These are phyloP conservation scores for Penicillium polonicum DNA, from an alignment of 2,329 filamentous ascomycete genomes.

Conservation along the genomic window DNA sequence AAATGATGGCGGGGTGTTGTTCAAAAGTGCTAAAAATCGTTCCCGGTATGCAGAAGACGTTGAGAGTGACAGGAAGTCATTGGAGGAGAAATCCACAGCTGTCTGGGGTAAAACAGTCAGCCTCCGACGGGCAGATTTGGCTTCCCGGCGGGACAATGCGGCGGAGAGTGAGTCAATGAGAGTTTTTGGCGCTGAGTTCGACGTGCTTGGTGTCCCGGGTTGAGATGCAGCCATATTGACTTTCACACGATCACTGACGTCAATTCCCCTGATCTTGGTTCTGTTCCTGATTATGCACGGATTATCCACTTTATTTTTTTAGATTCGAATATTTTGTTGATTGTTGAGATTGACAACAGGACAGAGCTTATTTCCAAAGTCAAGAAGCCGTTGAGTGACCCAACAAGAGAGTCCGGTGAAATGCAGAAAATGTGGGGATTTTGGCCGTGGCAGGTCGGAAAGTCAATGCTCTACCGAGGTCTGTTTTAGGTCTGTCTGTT, in stretches of 20 bases:
- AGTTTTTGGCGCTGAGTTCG: slow-evolving; percentile 3
- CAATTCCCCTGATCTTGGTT: neutral
- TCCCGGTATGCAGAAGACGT: slow-evolving; percentile 48
- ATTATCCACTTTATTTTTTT: neutral
- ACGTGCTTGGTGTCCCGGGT: neutral
- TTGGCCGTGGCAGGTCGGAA: slow-evolving; percentile 6
- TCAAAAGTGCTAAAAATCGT: slow-evolving; percentile 51
- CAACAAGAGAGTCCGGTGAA: slow-evolving; percentile 4
- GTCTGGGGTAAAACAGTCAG: slow-evolving; percentile 47
- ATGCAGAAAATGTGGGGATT: neutral
- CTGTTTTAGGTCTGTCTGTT: neutral
- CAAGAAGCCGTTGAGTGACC: slow-evolving; percentile 5
- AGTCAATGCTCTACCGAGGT: slow-evolving; percentile 8
- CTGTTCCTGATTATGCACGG: neutral
- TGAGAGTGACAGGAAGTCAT: slow-evolving; percentile 63
- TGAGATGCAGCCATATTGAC: neutral
- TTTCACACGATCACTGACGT: neutral
- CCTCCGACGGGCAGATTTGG: slow-evolving; percentile 47
- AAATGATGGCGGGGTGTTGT: slow-evolving; percentile 34
- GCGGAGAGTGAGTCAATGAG: slow-evolving; percentile 33
- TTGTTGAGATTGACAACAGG: neutral
- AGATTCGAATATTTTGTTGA: neutral
- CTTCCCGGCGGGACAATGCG: slow-evolving; percentile 41
- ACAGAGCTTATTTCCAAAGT: neutral
- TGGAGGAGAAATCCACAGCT: slow-evolving; percentile 61